phyloP scores from a whole-genome alignment of 208 protist species.

The Blastocrithidia nonstop region DNA sequence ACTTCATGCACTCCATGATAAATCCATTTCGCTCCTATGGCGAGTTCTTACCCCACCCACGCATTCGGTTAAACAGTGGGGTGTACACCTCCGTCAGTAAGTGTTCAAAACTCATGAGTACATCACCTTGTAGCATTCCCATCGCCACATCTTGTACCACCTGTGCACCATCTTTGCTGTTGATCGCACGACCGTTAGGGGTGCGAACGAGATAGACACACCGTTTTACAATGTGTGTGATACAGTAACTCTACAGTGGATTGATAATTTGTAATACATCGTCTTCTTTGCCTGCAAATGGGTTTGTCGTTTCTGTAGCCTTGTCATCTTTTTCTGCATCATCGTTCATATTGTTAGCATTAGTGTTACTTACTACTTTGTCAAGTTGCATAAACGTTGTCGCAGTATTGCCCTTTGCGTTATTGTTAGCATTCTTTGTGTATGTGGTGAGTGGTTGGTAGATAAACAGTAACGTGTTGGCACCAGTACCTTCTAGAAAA shows the following conservation, averaged over 20 bases:
- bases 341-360: background rate
- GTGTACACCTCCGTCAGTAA: constrained; percentile 86
- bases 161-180: constrained; percentile 49
- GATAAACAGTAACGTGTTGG: constrained; percentile 67
- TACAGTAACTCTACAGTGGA: constrained; percentile 23
- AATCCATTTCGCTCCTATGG: constrained; percentile 67
- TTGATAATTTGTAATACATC: constrained; percentile 65
- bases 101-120: constrained; percentile 75
- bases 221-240: constrained; percentile 53
- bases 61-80: constrained; percentile 68
- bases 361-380: background rate
- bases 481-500: constrained; percentile 66
- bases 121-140: constrained; percentile 69
- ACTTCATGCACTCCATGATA: constrained; percentile 68
- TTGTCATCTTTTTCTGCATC: constrained; percentile 4
- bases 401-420: background rate
- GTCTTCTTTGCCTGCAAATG: constrained; percentile 6
- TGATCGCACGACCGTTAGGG: constrained; percentile 41
- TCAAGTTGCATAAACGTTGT: too few relatives aligned
- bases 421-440: constrained; percentile 5
- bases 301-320: background rate
- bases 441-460: constrained; percentile 34
- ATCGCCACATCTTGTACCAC: constrained; percentile 76
- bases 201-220: constrained; percentile 69
- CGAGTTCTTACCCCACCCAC: constrained; percentile 83